Conservation (phyloP, 1,284 basidiomycete species). For the Mycena sp. region DNA sequence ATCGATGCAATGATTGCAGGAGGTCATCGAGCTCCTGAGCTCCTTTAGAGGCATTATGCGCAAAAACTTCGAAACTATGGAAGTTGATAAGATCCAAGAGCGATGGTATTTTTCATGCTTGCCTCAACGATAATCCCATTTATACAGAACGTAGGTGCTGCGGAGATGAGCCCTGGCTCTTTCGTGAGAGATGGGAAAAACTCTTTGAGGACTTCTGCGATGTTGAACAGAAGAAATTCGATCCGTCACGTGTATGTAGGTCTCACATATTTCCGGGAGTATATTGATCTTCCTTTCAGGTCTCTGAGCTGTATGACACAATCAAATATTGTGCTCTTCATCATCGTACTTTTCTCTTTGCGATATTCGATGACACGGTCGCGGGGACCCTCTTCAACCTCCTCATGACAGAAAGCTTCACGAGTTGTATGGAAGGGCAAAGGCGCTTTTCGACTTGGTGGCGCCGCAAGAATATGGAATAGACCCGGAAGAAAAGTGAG, state of each 20-base stretch:
- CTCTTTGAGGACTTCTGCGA: conserved; percentile 99
- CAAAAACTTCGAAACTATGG: conserved; percentile 89
- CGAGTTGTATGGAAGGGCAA: conserved; percentile 92
- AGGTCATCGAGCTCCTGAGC: conserved; percentile 91
- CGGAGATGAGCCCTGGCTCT: conserved; percentile 95
- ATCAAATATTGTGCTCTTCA: conserved; percentile 95
- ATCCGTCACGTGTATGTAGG: conserved; percentile 86
- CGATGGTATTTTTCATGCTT: conserved; percentile 71
- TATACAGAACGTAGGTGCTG: conserved; percentile 73
- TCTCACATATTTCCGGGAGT: background rate
- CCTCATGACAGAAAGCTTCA: conserved; percentile 82
- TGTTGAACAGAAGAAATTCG: conserved; percentile 97
- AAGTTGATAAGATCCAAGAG: conserved; percentile 95
- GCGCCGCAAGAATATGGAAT: conserved; percentile 99
- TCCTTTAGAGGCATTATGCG: conserved; percentile 92
- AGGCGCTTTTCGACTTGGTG: conserved; percentile 94
- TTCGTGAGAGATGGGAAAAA: conserved; percentile 99
- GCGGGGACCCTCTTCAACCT: conserved; percentile 57
- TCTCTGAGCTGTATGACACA: conserved; percentile 98
- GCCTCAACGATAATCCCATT: conserved; percentile 2
- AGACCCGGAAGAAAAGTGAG: conserved; percentile 85
- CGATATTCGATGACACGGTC: conserved; percentile 90
- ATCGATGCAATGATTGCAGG: conserved; percentile 59
- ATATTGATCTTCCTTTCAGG: conserved; percentile 49
- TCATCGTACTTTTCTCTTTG: conserved; percentile 89